phyloP scores from a whole-genome alignment of 345 rosid genomes.

The Camelina hispida region DNA sequence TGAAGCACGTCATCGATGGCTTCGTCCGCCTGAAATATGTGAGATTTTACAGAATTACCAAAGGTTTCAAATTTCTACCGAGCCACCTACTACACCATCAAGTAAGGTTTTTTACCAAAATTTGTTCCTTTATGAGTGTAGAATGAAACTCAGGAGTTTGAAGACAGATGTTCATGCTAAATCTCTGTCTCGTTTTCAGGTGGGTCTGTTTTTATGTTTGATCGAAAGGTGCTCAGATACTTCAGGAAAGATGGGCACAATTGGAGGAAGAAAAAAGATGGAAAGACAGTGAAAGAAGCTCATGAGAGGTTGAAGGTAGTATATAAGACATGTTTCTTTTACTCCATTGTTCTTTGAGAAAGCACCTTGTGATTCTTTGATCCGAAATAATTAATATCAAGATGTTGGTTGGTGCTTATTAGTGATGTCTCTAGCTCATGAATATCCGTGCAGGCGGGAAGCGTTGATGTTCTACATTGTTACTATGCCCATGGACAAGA shows the following conservation, averaged over 20 bases:
- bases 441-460: conserved; percentile 68
- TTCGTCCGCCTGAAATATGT: conserved; percentile 93
- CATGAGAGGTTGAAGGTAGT: conserved; percentile 94
- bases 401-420: conserved; percentile 7
- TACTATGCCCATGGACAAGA: conserved; percentile 98
- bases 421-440: conserved; percentile 18
- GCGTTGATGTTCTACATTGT: conserved; percentile 90
- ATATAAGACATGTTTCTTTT: not conserved
- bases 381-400: not conserved
- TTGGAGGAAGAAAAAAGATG: conserved; percentile 97
- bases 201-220: conserved; percentile 88
- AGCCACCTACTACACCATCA: conserved; percentile 71
- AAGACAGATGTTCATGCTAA: conserved; percentile 2
- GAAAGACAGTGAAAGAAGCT: conserved; percentile 92
- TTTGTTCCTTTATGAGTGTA: not conserved
- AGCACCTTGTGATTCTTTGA: not conserved
- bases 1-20: conserved; percentile 92
- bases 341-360: conserved; percentile 15
- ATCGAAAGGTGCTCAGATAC: conserved; percentile 86
- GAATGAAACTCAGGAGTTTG: not conserved
- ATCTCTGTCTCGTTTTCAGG: conserved; percentile 53
- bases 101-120: conserved; percentile 50
- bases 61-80: conserved; percentile 68
- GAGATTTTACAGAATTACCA: conserved; percentile 76
- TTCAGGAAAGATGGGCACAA: conserved; percentile 95